Conservation (phyloP, 1,284 basidiomycete genomes). For the Naganishia cerealis region DNA sequence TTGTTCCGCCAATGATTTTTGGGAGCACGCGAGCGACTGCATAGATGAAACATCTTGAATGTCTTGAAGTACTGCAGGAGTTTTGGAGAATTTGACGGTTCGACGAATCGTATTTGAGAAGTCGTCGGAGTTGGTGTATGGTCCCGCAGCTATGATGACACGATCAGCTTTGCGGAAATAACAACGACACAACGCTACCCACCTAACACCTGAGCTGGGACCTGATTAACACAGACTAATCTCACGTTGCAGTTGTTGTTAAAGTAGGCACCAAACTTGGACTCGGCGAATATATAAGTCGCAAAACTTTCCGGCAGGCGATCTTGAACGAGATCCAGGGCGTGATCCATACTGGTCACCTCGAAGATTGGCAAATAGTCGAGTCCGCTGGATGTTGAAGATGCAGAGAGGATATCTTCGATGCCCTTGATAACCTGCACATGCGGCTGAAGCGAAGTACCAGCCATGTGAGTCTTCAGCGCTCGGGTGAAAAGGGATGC, state of each 20-base stretch:
- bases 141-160: slow-evolving; percentile 20
- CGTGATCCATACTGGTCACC: slow-evolving; percentile 30
- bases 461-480: slow-evolving; percentile 6
- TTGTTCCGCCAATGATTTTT: background rate
- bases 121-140: slow-evolving; percentile 18
- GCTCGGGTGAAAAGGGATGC: slow-evolving; percentile 16
- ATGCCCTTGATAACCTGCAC: slow-evolving; percentile 14
- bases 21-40: background rate
- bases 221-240: slow-evolving; percentile 28
- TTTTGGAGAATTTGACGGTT: slow-evolving; percentile 21
- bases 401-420: slow-evolving; percentile 4
- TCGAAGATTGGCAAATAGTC: slow-evolving; percentile 28
- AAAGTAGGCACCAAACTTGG: slow-evolving; percentile 31
- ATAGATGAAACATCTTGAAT: too few species aligned
- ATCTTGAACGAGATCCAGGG: slow-evolving; percentile 31
- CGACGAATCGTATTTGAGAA: slow-evolving; percentile 23
- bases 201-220: slow-evolving; percentile 25
- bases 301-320: slow-evolving; percentile 13
- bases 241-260: slow-evolving; percentile 24
- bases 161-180: background rate
- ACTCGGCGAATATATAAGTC: slow-evolving; percentile 32
- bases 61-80: background rate
- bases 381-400: slow-evolving; percentile 12
- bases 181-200: background rate
- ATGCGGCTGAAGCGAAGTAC: slow-evolving; percentile 9